Conservation (phyloP, 2,329 filamentous ascomycete species). For the Byssochlamys sp. region DNA sequence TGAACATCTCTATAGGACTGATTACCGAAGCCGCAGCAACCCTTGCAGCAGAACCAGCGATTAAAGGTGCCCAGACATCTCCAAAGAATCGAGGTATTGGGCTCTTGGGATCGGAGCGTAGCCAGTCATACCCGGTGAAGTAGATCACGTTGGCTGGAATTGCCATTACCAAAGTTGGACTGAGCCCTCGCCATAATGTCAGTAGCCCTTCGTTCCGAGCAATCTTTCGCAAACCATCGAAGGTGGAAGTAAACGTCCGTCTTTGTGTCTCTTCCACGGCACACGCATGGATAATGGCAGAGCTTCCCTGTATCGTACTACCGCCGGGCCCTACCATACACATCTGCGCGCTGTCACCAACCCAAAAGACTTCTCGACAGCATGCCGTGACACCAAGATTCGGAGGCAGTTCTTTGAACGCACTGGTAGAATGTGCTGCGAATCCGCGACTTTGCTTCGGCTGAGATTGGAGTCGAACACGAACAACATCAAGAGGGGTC, state of each 20-base stretch:
- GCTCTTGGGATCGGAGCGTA: constrained; percentile 64
- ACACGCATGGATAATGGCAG: constrained; percentile 53
- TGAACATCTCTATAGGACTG: constrained; percentile 85
- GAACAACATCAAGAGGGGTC: constrained; percentile 91
- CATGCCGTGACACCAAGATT: constrained; percentile 88
- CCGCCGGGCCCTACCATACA: constrained; percentile 57
- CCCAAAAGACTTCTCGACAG: constrained; percentile 94
- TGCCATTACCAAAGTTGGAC: constrained; percentile 88
- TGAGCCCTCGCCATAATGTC: constrained; percentile 84
- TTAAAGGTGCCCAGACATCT: constrained; percentile 67
- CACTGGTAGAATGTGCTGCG: constrained; percentile 41
- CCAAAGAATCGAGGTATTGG: constrained; percentile 56
- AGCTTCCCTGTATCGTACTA: constrained; percentile 32
- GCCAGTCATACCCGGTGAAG: constrained; percentile 94
- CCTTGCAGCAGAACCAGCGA: constrained; percentile 69
- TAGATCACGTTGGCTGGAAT: constrained; percentile 96
- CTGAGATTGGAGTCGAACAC: constrained; percentile 88
- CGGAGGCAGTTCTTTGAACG: constrained; percentile 61
- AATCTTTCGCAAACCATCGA: constrained; percentile 89
- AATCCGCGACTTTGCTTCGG: constrained; percentile 47
- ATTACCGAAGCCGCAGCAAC: constrained; percentile 73
- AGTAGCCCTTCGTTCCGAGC: constrained; percentile 79
- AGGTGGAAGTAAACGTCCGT: constrained; percentile 75
- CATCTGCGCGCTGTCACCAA: constrained; percentile 71
- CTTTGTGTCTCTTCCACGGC: constrained; percentile 79